These are phyloP conservation scores for Cercophora samala DNA, from an alignment of 495 filamentous ascomycete species.

Conservation along the genomic window DNA sequence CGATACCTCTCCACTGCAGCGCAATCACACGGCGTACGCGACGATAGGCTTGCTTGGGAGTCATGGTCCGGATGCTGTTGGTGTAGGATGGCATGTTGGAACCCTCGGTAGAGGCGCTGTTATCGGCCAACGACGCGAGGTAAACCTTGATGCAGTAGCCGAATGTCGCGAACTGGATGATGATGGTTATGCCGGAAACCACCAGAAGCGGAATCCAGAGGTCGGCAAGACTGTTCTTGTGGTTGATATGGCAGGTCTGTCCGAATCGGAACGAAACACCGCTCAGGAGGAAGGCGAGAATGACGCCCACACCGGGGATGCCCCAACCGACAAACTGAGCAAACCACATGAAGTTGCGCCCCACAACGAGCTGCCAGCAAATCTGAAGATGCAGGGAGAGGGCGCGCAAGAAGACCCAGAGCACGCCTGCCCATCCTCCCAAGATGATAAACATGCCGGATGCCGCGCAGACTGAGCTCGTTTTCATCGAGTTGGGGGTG, in stretches of 20 bases:
- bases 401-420: conserved; percentile 90
- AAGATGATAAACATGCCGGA: conserved; percentile 81
- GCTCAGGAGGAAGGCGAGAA: conserved; percentile 73
- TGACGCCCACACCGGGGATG: conserved; percentile 68
- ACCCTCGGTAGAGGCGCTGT: conserved; percentile 62
- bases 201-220: conserved; percentile 89
- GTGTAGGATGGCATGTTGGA: conserved; percentile 75
- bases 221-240: conserved; percentile 69
- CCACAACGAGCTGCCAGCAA: conserved; percentile 91
- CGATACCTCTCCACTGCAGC: conserved; percentile 90
- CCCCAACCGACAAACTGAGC: conserved; percentile 80
- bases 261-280: conserved; percentile 95
- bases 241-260: conserved; percentile 87
- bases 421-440: conserved; percentile 75
- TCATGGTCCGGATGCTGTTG: conserved; percentile 75
- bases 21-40: conserved; percentile 81
- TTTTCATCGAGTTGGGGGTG: conserved; percentile 90
- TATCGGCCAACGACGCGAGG: conserved; percentile 75
- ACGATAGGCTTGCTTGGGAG: conserved; percentile 82
- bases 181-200: conserved; percentile 70
- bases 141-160: conserved; percentile 95
- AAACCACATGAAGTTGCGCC: conserved; percentile 84
- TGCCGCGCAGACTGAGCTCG: conserved; percentile 74
- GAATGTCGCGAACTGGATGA: conserved; percentile 83
- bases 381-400: conserved; percentile 95